Conservation (phyloP, 1,139 yeast genomes). For the Saccharomyces hybrid region DNA sequence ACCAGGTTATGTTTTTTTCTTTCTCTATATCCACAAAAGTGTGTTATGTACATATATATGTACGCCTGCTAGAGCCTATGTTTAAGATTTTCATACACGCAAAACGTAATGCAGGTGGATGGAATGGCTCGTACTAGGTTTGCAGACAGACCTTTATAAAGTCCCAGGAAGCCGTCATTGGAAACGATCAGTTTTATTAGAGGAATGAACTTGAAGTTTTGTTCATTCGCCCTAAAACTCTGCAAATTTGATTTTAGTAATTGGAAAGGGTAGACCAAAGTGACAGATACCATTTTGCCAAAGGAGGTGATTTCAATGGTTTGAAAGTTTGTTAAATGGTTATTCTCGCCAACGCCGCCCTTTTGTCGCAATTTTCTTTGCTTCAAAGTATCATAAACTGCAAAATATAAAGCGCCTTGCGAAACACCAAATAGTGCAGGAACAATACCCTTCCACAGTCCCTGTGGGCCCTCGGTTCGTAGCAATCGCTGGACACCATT, state of each 20-base stretch:
- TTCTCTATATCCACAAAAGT: background rate
- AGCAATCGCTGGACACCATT: constrained; percentile 33
- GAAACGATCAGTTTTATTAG: constrained; percentile 33
- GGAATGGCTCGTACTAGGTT: constrained; percentile 61
- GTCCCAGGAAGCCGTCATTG: constrained; percentile 49
- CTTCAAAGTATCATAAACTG: constrained; percentile 74
- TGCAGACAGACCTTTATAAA: constrained; percentile 68
- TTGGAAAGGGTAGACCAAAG: constrained; percentile 76
- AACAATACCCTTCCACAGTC: constrained; percentile 75
- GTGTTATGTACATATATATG: background rate
- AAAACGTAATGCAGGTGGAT: constrained; percentile 64
- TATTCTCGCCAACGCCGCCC: constrained; percentile 14
- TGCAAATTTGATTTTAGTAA: constrained; percentile 75
- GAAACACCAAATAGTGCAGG: constrained; percentile 80
- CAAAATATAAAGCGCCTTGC: constrained; percentile 83
- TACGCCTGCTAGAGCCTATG: constrained; percentile 6
- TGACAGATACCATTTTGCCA: constrained; percentile 63
- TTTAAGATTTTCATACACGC: constrained; percentile 50
- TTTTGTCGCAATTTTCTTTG: constrained; percentile 10
- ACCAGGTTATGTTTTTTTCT: no score
- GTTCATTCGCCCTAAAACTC: constrained; percentile 34
- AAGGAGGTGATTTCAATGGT: constrained; percentile 58
- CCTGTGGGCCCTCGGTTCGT: constrained; percentile 55
- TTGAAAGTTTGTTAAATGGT: constrained; percentile 43
- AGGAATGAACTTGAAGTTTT: constrained; percentile 41